Evolutionary conservation across 139 green algal species (phyloP), one percentile per base, ranked within the genome.

Genomic region (Marvania coccoides): DNA sequence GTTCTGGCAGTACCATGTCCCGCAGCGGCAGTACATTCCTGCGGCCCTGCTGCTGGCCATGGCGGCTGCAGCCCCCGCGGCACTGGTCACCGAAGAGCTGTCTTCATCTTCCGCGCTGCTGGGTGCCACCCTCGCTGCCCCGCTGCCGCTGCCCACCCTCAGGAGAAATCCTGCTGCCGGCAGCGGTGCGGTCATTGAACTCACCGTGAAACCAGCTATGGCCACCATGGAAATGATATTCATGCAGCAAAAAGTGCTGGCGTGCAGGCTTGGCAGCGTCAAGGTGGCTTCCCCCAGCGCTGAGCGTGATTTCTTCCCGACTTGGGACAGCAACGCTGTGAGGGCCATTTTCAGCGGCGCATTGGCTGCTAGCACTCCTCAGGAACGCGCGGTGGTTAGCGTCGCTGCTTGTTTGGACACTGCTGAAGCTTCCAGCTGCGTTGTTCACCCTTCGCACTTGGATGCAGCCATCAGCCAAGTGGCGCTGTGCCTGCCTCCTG

Each of bases 1-100:
- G 39, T 47, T 87, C 0, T 87, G 81, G 81, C 40, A 79, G 7
- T 76, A 73, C 48, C 4, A 31, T 40, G 6, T 74, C 24, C 42
- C 33, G 24, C 42, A 56, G 46, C 45, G 54, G 37, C 14, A 45
- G 2, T 59, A n/a, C 42, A 46, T 78, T 1, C 28, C 57, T 13
- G 24, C 35, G 35, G 47, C 67, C 46, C 64, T 47, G 1, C 24
- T 78, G 35, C 63, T 78, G 31, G 34, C 58, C 42, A 72, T 79
- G 58, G 57, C 69, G 15, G 57, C 61, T 12, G 26, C 48, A 6
- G 47, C 48, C 13, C 53, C 46, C 39, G 38, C 23, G 0, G 61
- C 37, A 15, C 10, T 70, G 3, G 56, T 30, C 7, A 10, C 12
- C 33, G 36, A 37, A 2, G 65, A 71, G 24, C 36, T 45, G 26